A percentile compares a stretch with the other conserved stretches of the same genome.
phyloP scores from a whole-genome alignment of 2,329 filamentous ascomycete genomes.

The Blastomyces parvus region DNA sequence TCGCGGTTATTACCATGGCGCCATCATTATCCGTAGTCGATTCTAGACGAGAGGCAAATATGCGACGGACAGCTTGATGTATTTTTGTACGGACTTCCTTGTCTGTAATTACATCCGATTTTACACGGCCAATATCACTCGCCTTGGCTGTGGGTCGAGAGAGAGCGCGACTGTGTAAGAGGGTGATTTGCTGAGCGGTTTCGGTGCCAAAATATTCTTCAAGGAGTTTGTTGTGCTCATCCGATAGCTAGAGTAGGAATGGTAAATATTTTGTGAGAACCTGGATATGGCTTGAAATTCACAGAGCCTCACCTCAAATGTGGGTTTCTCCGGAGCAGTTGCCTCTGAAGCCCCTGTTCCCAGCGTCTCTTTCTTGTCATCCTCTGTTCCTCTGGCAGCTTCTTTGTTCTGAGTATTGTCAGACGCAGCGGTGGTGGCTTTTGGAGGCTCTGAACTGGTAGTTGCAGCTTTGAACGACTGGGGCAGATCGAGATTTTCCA shows the following conservation, averaged over 20 bases:
- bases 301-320: background rate
- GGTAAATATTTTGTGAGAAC: background rate
- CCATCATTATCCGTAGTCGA: slow-evolving; percentile 66
- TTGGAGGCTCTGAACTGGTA: background rate
- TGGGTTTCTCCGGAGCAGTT: background rate
- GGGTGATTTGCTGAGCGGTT: slow-evolving; percentile 42
- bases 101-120: slow-evolving; percentile 48
- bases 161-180: slow-evolving; percentile 47
- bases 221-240: slow-evolving; percentile 39
- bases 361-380: background rate
- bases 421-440: background rate
- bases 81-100: slow-evolving; percentile 53
- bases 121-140: slow-evolving; percentile 45
- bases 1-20: slow-evolving; percentile 44
- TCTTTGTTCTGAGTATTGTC: background rate
- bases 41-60: slow-evolving; percentile 70
- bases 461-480: slow-evolving; percentile 12
- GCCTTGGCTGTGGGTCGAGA: slow-evolving; percentile 47
- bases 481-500: slow-evolving; percentile 43
- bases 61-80: slow-evolving; percentile 60
- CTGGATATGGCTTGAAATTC: background rate
- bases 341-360: background rate
- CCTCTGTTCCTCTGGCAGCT: background rate
- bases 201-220: slow-evolving; percentile 44
- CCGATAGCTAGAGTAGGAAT: slow-evolving; percentile 17